Base-by-base conservation (phyloP, 257 asterid species). In the Penstemon newberryi region DNA sequence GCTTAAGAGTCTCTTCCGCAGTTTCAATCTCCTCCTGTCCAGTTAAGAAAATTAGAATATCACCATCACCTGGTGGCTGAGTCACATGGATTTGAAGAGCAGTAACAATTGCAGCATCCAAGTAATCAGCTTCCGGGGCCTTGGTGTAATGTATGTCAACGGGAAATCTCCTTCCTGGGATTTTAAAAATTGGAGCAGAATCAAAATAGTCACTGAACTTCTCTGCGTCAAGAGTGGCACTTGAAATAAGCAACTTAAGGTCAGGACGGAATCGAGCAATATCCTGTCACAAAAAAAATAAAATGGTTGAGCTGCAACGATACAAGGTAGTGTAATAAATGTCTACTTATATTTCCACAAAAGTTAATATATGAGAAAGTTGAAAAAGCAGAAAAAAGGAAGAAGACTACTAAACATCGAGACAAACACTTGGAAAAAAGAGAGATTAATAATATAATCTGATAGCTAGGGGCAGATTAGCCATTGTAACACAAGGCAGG, bases 101-200 rank as follows among this genome's bases (percentile, higher is more conserved):
- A 4, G 96, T 87, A 43, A 92, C 96, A 45, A 92, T 78, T 38
- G 98, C 91, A 45, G 98, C 97, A 54, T 92, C 97, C 77, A 92
- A 73, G 75, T 92, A 92, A 89, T 92, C 98, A 40, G 98, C 98
- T 83, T 92, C 98, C 3, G 98, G 98, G 68, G 96, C 96, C 72
- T 85, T 92, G 0, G 98, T 92, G 63, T 86, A 90, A 75, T 90
- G 89, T 75, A 92, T 88, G 51, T 90, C 97, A 72, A 90, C 96
- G 11, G 97, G 98, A 80, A 73, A 90, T 73, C 98, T 84, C 79
- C 98, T 82, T 72, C 98, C 98, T 36, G 97, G 98, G 74, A 92
- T 90, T 74, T 88, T 86, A 64, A 86, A 83, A 57, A 86, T 86
- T 56, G 92, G 92, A 73, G 92, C 92, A 65, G 81, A 73, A 73